A percentile compares a stretch with the other conserved stretches of the same genome.
These are phyloP conservation scores for Allantophomopsis lycopodina DNA, from an alignment of 2,329 filamentous ascomycete species.

Conservation along the genomic window DNA sequence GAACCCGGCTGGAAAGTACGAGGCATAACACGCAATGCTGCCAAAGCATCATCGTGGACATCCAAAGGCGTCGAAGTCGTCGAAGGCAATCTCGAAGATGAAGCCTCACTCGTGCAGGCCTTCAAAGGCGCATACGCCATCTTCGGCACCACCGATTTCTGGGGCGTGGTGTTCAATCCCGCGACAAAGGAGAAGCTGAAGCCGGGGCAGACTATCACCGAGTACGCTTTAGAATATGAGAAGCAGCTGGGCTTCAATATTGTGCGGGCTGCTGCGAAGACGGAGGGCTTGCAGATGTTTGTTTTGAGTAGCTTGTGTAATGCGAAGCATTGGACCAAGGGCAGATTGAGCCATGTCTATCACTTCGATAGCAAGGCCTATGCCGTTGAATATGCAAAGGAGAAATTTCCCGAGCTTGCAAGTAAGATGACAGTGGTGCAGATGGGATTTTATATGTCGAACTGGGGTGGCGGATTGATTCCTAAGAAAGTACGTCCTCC, in stretches of 20 bases:
- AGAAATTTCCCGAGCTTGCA: slow-evolving; percentile 12
- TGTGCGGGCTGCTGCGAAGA: slow-evolving; percentile 20
- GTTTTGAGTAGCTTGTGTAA: slow-evolving; percentile 22
- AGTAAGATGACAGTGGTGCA: slow-evolving; percentile 19
- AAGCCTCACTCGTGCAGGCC: slow-evolving; percentile 20
- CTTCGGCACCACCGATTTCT: slow-evolving; percentile 42
- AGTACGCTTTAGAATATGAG: slow-evolving; percentile 18
- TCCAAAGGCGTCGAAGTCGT: slow-evolving; percentile 27
- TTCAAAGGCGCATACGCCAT: slow-evolving; percentile 33
- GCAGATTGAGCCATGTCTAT: slow-evolving; percentile 21
- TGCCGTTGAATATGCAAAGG: slow-evolving; percentile 13
- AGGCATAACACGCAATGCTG: slow-evolving; percentile 28
- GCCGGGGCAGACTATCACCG: slow-evolving; percentile 7
- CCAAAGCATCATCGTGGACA: slow-evolving; percentile 21
- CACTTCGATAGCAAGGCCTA: slow-evolving; percentile 24
- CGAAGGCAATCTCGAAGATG: slow-evolving; percentile 26
- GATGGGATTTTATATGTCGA: slow-evolving; percentile 19
- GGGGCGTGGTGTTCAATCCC: slow-evolving; percentile 16
- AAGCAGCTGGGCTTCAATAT: slow-evolving; percentile 21
- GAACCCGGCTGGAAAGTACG: slow-evolving; percentile 26
- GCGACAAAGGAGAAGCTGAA: slow-evolving; percentile 5
- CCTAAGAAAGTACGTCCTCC: slow-evolving; percentile 5
- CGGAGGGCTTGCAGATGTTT: slow-evolving; percentile 11
- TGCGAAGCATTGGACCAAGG: slow-evolving; percentile 19
- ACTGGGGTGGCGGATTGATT: slow-evolving; percentile 10